phyloP scores from a whole-genome alignment of 1,284 basidiomycete genomes.

The Cutaneotrichosporon sp. region DNA sequence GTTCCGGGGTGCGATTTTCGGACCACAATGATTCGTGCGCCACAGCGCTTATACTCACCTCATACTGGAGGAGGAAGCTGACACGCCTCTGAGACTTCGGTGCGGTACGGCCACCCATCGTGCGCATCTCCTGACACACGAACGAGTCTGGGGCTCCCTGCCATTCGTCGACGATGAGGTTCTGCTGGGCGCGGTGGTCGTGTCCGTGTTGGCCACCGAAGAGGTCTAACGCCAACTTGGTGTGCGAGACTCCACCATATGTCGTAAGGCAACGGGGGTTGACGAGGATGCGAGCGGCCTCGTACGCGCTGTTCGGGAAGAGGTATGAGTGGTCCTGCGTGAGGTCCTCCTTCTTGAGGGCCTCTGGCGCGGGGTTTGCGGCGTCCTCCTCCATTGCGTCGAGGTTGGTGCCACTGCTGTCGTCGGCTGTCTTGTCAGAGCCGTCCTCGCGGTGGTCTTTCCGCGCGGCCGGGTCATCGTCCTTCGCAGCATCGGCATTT shows the following conservation, averaged over 20 bases:
- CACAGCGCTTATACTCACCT: conserved; percentile 26
- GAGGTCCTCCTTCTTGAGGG: conserved; percentile 40
- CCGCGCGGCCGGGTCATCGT: conserved; percentile 18
- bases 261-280: conserved; percentile 94
- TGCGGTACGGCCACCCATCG: conserved; percentile 82
- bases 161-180: conserved; percentile 87
- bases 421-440: conserved; percentile 43
- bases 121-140: conserved; percentile 93
- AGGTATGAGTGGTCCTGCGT: conserved; percentile 34
- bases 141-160: conserved; percentile 89
- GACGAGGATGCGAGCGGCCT: conserved; percentile 80
- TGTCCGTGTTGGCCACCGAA: conserved; percentile 63
- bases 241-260: conserved; percentile 91
- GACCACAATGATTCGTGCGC: too few species aligned
- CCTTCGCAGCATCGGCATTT: not conserved
- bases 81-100: conserved; percentile 83
- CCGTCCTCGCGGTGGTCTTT: conserved; percentile 13
- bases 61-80: conserved; percentile 71
- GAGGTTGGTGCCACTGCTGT: conserved; percentile 77
- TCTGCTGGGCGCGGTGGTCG: conserved; percentile 45
- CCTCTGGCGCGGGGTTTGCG: conserved; percentile 40
- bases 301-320: conserved; percentile 81
- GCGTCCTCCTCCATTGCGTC: conserved; percentile 70
- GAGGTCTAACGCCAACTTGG: conserved; percentile 80
- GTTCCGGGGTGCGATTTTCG: too few species aligned